Percentiles rank a stretch among this genome's conserved stretches.
Conservation (phyloP, 495 filamentous ascomycete species). For the Melanomma pulvis-pyrius region DNA sequence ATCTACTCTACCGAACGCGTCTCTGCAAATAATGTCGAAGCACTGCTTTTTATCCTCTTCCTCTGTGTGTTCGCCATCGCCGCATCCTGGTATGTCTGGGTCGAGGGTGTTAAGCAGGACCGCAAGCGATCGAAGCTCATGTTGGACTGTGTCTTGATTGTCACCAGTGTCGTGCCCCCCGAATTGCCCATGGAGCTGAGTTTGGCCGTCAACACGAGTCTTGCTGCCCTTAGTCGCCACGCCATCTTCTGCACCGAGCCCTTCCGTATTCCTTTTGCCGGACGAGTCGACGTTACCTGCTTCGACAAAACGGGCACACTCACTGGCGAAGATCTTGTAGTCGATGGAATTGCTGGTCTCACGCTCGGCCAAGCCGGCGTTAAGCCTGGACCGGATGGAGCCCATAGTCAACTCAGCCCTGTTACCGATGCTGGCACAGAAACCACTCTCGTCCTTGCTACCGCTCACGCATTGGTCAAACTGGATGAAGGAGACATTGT, state of each 20-base stretch:
- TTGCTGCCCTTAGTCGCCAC: conserved; percentile 89
- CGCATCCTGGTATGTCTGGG: conserved; percentile 99
- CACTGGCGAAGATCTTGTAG: conserved; percentile 94
- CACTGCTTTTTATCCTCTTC: conserved; percentile 94
- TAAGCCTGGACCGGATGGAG: conserved; percentile 75
- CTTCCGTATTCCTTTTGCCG: conserved; percentile 98
- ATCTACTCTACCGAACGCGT: conserved; percentile 99
- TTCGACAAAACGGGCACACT: conserved; percentile 99
- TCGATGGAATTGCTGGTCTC: conserved; percentile 94
- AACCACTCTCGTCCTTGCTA: conserved; percentile 92
- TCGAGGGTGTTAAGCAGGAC: conserved; percentile 88
- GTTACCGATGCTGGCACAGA: conserved; percentile 68
- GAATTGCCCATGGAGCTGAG: conserved; percentile 98
- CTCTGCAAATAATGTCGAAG: conserved; percentile 94
- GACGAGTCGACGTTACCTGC: conserved; percentile 93
- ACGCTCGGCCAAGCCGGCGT: conserved; percentile 66
- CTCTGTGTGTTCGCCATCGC: conserved; percentile 94
- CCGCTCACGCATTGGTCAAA: conserved; percentile 92
- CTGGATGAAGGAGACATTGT: conserved; percentile 97
- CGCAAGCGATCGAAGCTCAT: conserved; percentile 96
- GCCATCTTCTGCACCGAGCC: conserved; percentile 99
- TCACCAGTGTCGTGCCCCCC: conserved; percentile 95
- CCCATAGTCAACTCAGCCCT: conserved; percentile 71
- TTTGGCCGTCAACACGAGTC: conserved; percentile 96
- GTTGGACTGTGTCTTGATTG: conserved; percentile 94